phyloP scores from a whole-genome alignment of 2,329 filamentous ascomycete genomes.

The Nothophaeocryptopus gaeumannii region DNA sequence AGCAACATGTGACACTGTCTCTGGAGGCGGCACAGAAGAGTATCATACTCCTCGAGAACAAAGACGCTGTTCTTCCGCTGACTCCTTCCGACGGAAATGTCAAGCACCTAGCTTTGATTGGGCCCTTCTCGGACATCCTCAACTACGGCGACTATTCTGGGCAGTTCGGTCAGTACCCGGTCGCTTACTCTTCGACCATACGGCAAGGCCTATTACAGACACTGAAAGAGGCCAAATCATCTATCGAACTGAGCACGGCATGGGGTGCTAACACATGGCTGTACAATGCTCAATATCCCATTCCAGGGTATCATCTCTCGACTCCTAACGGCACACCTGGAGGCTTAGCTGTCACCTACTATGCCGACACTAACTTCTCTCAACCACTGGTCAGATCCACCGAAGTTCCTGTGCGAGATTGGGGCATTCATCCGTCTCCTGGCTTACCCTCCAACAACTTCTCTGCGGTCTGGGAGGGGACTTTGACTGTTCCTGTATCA shows the following conservation, averaged over 20 bases:
- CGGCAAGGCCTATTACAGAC: conserved; percentile 13
- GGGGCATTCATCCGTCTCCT: conserved; percentile 19
- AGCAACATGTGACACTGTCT: conserved; percentile 11
- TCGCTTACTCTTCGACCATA: conserved; percentile 14
- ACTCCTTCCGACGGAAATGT: not conserved
- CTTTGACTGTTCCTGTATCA: conserved; percentile 14
- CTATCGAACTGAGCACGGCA: conserved; percentile 10
- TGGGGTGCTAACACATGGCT: conserved; percentile 21
- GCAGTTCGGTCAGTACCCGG: conserved; percentile 18
- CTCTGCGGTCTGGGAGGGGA: conserved; percentile 19
- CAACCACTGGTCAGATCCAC: conserved; percentile 7
- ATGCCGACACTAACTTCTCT: conserved; percentile 16
- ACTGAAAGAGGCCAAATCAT: conserved; percentile 1
- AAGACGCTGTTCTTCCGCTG: conserved; percentile 12
- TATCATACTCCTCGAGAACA: conserved; percentile 18
- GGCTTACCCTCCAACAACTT: conserved; percentile 21
- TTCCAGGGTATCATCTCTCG: conserved; percentile 18
- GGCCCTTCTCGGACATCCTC: conserved; percentile 14
- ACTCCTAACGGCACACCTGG: conserved; percentile 12
- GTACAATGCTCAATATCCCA: conserved; percentile 17
- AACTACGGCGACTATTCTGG: conserved; percentile 22
- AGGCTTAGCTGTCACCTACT: conserved; percentile 17
- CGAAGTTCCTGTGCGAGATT: conserved; percentile 15
- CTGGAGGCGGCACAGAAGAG: conserved; percentile 18
- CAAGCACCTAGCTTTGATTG: conserved; percentile 16